Base-by-base conservation (phyloP, 2,329 filamentous ascomycete genomes). In the Capronia coronata region DNA sequence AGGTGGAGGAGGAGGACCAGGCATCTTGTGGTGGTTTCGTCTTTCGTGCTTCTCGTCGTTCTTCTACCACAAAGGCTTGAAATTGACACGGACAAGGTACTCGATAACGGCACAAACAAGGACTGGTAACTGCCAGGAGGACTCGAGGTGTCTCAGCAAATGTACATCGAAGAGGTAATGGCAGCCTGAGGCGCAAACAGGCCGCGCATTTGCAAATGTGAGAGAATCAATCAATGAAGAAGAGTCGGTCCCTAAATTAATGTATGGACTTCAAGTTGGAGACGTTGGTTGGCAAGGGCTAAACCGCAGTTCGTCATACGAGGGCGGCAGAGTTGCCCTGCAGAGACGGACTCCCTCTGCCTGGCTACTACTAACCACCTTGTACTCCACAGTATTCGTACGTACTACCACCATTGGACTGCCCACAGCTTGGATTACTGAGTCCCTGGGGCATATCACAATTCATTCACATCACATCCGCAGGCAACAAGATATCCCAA, bases 1-100 rank as follows among this genome's bases (percentile, higher is more conserved):
- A 16, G 58, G 57, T 13, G 57, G 56, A 32, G 59, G 58, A 48
- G 56, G 56, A 49, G 49, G 30, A 34, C 9, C 51, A 52, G 57
- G 57, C 57, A 59, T 59, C 13, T 41, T 51, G 48, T 30, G 18
- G 34, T 30, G n/a, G 22, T 5, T 18, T 30, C 11, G 22, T 19
- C 25, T 30, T 27, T 19, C 21, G 43, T 23, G 18, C 25, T 49
- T 22, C n/a, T 43, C 11, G 30, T 48, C 44, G 13, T 25, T 39
- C 35, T 25, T 40, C 38, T 18, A 34, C 34, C 25, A 16, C 22
- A 23, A 11, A 27, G 42, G n/a, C 18, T 34, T 43, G 32, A 34
- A 41, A 42, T 29, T 50, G 22, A 43, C 37, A 27, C 37, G 44
- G 42, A 34, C 13, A 27, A 34, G 32, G 46, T 38, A 22, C 40